Base-by-base conservation (phyloP, 1,284 basidiomycete species). In the Pseudozyma hubeiensis region DNA sequence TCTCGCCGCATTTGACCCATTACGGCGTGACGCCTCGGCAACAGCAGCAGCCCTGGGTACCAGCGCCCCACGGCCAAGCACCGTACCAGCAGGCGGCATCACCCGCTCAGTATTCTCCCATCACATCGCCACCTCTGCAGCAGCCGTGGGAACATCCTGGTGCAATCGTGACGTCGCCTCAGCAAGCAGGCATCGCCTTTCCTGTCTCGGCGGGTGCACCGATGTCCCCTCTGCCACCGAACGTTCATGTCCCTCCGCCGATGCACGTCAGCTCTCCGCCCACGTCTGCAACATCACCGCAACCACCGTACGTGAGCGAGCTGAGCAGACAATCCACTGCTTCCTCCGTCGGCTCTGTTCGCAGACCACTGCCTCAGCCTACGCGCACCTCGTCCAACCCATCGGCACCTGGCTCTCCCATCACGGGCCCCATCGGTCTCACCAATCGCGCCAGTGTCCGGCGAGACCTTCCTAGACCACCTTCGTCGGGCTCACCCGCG, bases 301-400 rank as follows among this genome's bases (percentile, higher is more conserved):
- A 60, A 37, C 45, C 56, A 4, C 47, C 58, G 7, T 66, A 70
- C 39, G 57, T 34, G 10, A 60, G 51, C 10, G 62, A 69, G 16
- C 58, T 71, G 7, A 71, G 64, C 57, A 52, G 73, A 16, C 67
- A 67, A 41, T 71, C 73, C 13, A 75, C 73, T 4, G 57, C 56
- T 16, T 75, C 73, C 9, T 75, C 73, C 24, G 58, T 71, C 8
- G 64, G 53, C 34, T 70, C 73, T 2, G 54, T 66, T 24, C 59
- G 73, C 17, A 30, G 73, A 24, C 67, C 73, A 7, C 55, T 75
- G 39, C 73, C 73, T 13, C 68, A 70, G 37, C 72, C 72, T 0
- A 66, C 58, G 7, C 63, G 72, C 39, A 70, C 72, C 37, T 66
- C 63, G 9, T 69, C 72, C 29, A 68, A 59, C n/a, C 62, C 71